A percentile compares a stretch with the other conserved stretches of the same genome.
Conservation (phyloP, 164 flowering plant genomes). For the Sextonia rubra region DNA sequence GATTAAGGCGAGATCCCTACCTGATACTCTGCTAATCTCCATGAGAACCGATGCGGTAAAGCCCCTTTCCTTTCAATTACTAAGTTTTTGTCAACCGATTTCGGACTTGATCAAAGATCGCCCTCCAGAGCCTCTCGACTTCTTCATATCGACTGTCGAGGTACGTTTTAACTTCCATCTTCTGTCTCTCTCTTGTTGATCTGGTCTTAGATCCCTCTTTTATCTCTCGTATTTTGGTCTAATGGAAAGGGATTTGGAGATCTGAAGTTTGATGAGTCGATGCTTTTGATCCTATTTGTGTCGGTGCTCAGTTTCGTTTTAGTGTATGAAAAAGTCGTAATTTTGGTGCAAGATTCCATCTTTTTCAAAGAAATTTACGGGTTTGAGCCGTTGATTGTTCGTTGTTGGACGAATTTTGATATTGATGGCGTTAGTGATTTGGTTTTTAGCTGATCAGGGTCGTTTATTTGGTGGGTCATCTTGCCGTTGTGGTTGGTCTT, state of each 20-base stretch:
- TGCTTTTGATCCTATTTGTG: not conserved
- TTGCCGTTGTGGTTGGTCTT: not conserved
- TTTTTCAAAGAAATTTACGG: not conserved
- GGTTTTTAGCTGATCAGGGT: not conserved
- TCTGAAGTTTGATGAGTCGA: not conserved
- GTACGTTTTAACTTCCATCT: slow-evolving; percentile 22
- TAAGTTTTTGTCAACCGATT: slow-evolving; percentile 12
- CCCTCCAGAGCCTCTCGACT: slow-evolving; percentile 91
- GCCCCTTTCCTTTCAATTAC: not conserved
- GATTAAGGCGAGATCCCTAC: no score
- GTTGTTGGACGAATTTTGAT: not conserved
- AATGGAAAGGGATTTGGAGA: not conserved
- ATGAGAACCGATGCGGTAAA: not conserved
- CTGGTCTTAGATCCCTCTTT: not conserved
- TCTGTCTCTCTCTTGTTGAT: not conserved
- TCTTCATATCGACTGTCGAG: slow-evolving; percentile 95
- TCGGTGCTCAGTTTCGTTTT: not conserved
- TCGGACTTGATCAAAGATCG: slow-evolving; percentile 54
- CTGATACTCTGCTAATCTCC: not conserved
- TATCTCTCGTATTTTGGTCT: not conserved
- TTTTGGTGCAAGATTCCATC: not conserved
- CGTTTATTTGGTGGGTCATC: not conserved
- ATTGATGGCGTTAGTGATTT: not conserved
- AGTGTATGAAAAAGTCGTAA: no score
- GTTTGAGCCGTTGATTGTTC: not conserved